phyloP scores from a whole-genome alignment of 83 land plant genomes.

The Isoetes engelmannii region DNA sequence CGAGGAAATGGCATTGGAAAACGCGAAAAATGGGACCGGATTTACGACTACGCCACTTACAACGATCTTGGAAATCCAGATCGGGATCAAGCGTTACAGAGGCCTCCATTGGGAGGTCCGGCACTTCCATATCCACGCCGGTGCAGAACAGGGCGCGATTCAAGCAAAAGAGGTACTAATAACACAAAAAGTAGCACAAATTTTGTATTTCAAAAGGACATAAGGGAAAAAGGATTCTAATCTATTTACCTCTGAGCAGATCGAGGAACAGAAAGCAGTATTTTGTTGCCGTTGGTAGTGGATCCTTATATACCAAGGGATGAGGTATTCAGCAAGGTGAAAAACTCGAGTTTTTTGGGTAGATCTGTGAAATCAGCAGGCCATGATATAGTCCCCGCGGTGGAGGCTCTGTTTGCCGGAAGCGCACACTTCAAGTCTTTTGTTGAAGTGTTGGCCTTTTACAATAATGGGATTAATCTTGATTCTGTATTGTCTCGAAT shows the following conservation, averaged over 20 bases:
- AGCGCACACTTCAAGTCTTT: background rate
- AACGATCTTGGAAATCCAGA: conserved; percentile 26
- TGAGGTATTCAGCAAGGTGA: no score
- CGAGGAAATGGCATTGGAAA: conserved; percentile 24
- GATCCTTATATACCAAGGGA: no score
- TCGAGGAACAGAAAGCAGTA: no score
- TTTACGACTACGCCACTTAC: conserved; percentile 28
- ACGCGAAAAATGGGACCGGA: conserved; percentile 19
- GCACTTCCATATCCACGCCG: conserved; percentile 24
- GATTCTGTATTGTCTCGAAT: background rate
- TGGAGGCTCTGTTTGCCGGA: background rate
- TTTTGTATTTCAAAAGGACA: no score
- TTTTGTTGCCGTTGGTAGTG: no score
- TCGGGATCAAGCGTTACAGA: background rate
- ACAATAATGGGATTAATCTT: background rate
- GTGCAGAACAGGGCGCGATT: conserved; percentile 22
- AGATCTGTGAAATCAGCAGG: no score
- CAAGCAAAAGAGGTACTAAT: conserved; percentile 19
- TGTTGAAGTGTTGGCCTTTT: background rate
- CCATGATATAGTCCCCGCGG: no score
- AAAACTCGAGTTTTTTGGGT: no score
- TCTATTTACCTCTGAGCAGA: no score
- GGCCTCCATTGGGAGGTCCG: conserved; percentile 18
- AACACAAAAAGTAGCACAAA: background rate
- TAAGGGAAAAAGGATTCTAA: no score